Evolutionary conservation across 305 asterid genomes (phyloP), one percentile per base, ranked within the genome.

Genomic region (Nicotiana rustica): DNA sequence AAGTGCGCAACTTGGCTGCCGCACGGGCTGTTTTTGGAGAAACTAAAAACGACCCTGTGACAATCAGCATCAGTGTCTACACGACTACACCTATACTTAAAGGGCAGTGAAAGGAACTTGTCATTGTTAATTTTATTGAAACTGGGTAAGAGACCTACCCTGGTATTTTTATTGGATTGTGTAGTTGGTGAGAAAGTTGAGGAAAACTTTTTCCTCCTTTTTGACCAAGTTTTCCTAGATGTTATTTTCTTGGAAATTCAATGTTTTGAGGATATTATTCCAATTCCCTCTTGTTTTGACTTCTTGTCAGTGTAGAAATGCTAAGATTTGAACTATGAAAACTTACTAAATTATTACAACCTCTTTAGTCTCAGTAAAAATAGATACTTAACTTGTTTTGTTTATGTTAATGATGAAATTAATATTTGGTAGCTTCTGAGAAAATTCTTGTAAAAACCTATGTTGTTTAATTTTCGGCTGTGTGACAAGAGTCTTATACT

Each of bases 201-300:
- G 57, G 57, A 49, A 13, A 49, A 12, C 10, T 12, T 52, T 52
- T 52, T 49, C 57, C 17, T 49, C 56, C 36, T 44, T 71, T 44
- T 44, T 19, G 4, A 6, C 13, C 18, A 44, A 71, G 18, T 6
- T 2, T 49, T 49, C 57, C 57, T 10, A 2, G 14, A 33, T 44
- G 21, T 2, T 71, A 6, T 47, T 71, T 71, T 71, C 78, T 71
- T 21, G 78, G 78, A 71, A 71, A 21, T 47, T 73, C 62, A 73
- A 73, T 41, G 41, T 73, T 49, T 73, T 49, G 25, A 7, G 8
- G 25, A 75, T 49, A 25, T 73, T 73, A 61, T 49, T 14, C 18
- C 65, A 38, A 1, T 52, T 25, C 47, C 4, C 17, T 52, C 21
- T 29, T 49, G 44, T 35, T 5, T 67, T 35, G 75, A 67, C 75